Base-by-base conservation (phyloP, 148 eudicot species). In the Tetragonia tetragonoides region DNA sequence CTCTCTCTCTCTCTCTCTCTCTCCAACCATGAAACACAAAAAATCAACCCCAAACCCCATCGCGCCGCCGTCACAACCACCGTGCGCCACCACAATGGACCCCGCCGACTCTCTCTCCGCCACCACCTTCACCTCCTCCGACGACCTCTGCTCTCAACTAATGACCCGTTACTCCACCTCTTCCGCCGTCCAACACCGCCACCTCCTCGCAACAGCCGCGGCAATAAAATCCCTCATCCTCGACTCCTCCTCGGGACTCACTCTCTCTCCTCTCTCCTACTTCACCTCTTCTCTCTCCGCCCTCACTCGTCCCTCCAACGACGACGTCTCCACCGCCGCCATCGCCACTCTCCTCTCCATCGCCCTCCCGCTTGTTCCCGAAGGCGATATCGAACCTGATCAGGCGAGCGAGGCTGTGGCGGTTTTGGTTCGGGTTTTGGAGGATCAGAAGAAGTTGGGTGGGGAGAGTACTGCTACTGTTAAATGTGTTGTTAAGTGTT, bases 121-220 rank as follows among this genome's bases (percentile, higher is more conserved):
- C 37, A 68, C 87, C 71, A 46, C 42, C 70, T 83, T 89, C 79
- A 81, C 79, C 11, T 72, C 81, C n/a, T 47, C 72, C 40, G 38
- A 84, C 0, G 99, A 95, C 84, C 75, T 95, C 15, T 86, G 90
- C 82, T 66, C 83, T 3, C 94, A 93, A 67, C 93, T 95, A 21
- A 84, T 87, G 51, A 80, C 77, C 70, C 94, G 99, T 15, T 95
- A 95, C 88, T 81, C 88, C 24, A 80, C 87, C 70, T 95, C 99
- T 73, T 60, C 94, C 59, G 91, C 99, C 62, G 61, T 83, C 0
- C 99, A 95, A 49, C 99, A 95, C 90, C 91, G 92, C 74, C 94
- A 95, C 88, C 96, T 95, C 75, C 57, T 85, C 77, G 93, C 99
- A 77, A 85, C 97, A 80, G 93, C 97, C 67, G 87, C 96, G 66